A percentile compares a stretch with the other conserved stretches of the same genome.
These are phyloP conservation scores for Biscogniauxia marginata DNA, from an alignment of 2,329 filamentous ascomycete genomes.

Conservation along the genomic window DNA sequence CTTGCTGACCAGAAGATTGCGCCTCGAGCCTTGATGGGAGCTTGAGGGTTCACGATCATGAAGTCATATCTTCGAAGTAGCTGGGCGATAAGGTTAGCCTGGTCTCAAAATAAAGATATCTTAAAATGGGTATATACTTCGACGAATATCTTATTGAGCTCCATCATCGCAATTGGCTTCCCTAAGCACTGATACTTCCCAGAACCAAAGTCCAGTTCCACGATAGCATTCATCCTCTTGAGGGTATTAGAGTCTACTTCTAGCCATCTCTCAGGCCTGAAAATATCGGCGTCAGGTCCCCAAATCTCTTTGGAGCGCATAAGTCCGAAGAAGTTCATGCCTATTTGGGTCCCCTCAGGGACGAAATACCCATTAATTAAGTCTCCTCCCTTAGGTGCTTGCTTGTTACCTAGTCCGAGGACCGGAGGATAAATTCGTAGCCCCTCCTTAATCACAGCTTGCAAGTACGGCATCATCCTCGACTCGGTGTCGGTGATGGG, in stretches of 20 bases:
- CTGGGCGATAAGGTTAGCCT: not conserved
- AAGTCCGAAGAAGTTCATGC: slow-evolving; percentile 38
- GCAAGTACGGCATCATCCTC: slow-evolving; percentile 34
- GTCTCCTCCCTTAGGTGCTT: slow-evolving; percentile 32
- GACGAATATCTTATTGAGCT: slow-evolving; percentile 42
- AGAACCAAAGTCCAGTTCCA: slow-evolving; percentile 40
- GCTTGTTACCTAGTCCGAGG: slow-evolving; percentile 31
- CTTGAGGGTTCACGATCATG: slow-evolving; percentile 21
- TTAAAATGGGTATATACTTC: slow-evolving; percentile 33
- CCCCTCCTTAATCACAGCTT: slow-evolving; percentile 41
- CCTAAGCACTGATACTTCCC: slow-evolving; percentile 42
- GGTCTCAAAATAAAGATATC: not conserved
- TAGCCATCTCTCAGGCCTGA: slow-evolving; percentile 45
- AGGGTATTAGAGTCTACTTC: slow-evolving; percentile 31
- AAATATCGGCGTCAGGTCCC: slow-evolving; percentile 34
- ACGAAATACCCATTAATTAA: slow-evolving; percentile 31
- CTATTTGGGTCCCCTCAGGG: slow-evolving; percentile 39
- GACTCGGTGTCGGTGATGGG: slow-evolving; percentile 29
- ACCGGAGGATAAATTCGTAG: slow-evolving; percentile 38
- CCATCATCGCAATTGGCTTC: slow-evolving; percentile 43
- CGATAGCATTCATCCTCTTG: slow-evolving; percentile 32
- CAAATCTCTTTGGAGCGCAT: slow-evolving; percentile 37
- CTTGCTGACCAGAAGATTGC: slow-evolving; percentile 24
- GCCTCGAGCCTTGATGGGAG: slow-evolving; percentile 18
- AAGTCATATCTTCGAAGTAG: slow-evolving; percentile 25